A percentile compares a stretch with the other conserved stretches of the same genome.
Conservation (phyloP, 441 rosid species). For the Sinapis alba region DNA sequence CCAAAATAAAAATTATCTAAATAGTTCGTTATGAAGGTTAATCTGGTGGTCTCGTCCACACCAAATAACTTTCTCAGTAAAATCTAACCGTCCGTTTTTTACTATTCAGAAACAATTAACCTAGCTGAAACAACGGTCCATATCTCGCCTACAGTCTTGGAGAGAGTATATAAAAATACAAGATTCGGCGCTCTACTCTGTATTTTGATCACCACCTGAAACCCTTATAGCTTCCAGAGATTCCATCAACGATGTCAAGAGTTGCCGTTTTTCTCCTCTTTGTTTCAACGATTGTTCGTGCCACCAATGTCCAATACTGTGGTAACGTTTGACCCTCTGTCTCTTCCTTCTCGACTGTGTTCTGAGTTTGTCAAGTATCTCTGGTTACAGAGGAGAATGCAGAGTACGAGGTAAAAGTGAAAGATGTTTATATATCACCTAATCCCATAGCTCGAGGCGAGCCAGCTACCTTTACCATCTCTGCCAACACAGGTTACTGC, state of each 20-base stretch:
- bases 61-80: neutral
- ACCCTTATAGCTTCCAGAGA: neutral
- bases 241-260: slow-evolving; percentile 33
- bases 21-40: neutral
- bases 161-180: slow-evolving; percentile 2
- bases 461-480: slow-evolving; percentile 73
- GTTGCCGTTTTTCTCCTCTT: slow-evolving; percentile 36
- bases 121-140: slow-evolving; percentile 25
- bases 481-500: slow-evolving; percentile 63
- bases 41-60: neutral
- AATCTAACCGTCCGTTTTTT: slow-evolving; percentile 31
- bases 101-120: slow-evolving; percentile 1
- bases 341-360: neutral
- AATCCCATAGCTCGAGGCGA: slow-evolving; percentile 69
- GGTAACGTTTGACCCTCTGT: slow-evolving; percentile 45
- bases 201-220: neutral
- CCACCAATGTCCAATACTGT: slow-evolving; percentile 53
- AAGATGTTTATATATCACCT: slow-evolving; percentile 71
- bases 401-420: slow-evolving; percentile 70
- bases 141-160: slow-evolving; percentile 6
- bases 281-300: slow-evolving; percentile 38
- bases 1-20: too few relatives aligned
- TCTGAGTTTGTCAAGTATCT: neutral
- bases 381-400: slow-evolving; percentile 56
- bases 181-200: slow-evolving; percentile 13